A percentile compares a stretch with the other conserved stretches of the same genome.
Conservation (phyloP, 192 early-diverging fungal genomes). For the Pilobolus umbonatus region DNA sequence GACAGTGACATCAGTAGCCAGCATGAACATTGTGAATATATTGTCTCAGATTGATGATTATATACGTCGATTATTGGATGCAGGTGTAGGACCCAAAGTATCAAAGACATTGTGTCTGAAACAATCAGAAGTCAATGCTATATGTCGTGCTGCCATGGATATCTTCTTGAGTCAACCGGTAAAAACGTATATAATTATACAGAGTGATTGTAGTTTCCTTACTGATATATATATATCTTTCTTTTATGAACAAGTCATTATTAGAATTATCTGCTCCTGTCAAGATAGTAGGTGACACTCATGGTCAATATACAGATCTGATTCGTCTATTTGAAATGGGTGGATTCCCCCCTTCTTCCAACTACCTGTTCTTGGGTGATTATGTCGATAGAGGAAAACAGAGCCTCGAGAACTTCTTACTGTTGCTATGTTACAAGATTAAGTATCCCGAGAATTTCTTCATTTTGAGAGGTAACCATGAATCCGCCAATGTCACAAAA, state of each 20-base stretch:
- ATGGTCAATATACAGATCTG: slow-evolving; percentile 93
- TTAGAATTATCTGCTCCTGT: slow-evolving; percentile 73
- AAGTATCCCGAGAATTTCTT: slow-evolving; percentile 98
- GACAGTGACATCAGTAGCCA: slow-evolving; percentile 21
- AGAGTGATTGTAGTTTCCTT: neutral
- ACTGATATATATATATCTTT: neutral
- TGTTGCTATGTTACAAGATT: slow-evolving; percentile 96
- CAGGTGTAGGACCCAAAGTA: slow-evolving; percentile 67
- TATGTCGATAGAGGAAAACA: slow-evolving; percentile 98
- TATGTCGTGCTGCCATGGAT: slow-evolving; percentile 86
- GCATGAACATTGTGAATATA: slow-evolving; percentile 17
- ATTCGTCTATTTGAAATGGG: slow-evolving; percentile 89
- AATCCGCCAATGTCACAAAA: slow-evolving; percentile 90
- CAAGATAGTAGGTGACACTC: slow-evolving; percentile 89
- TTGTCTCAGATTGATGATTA: slow-evolving; percentile 71
- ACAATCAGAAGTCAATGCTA: slow-evolving; percentile 78
- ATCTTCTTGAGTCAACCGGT: slow-evolving; percentile 87
- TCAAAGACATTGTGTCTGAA: slow-evolving; percentile 78
- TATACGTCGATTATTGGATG: slow-evolving; percentile 79
- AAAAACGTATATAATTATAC: no score
- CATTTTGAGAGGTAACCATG: slow-evolving; percentile 92
- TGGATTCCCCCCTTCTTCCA: slow-evolving; percentile 86
- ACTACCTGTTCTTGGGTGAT: slow-evolving; percentile 94
- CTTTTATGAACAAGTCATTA: slow-evolving; percentile 34
- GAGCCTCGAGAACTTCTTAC: slow-evolving; percentile 88